Evolutionary conservation across 331 rosid species (phyloP).

Genomic region (Quercus phellos): DNA sequence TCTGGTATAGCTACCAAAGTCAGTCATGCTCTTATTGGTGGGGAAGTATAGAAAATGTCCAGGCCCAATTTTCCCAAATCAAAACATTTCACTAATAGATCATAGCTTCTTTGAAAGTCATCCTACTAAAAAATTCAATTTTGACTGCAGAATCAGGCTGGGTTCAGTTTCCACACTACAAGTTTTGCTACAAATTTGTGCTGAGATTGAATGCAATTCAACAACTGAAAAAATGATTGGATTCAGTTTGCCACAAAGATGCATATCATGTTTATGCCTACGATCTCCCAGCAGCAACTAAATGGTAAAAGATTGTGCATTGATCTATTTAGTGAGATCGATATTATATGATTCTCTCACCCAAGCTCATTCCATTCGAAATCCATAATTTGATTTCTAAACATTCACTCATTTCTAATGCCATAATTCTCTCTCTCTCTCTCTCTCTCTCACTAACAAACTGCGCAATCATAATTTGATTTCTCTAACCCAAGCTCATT

Average conservation of each 20-base stretch:
- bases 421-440: too few species aligned
- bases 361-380: not conserved
- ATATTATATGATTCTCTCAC: not conserved
- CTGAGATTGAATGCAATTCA: too few species aligned
- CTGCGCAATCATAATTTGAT: too few species aligned
- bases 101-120: not conserved
- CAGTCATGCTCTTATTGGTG: not conserved
- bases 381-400: not conserved
- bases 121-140: not conserved
- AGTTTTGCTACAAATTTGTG: not conserved
- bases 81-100: not conserved
- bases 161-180: not conserved
- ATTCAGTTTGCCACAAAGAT: too few species aligned
- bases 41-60: not conserved
- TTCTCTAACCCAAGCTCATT: not conserved
- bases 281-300: not conserved
- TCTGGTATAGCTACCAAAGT: not conserved
- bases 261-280: too few species aligned
- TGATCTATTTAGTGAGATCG: too few species aligned
- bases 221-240: too few species aligned
- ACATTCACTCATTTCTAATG: not conserved
- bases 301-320: not conserved
- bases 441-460: too few species aligned
- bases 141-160: not conserved
- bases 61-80: not conserved